Conservation (phyloP, 768 basidiomycete species). For the Cyathus striatus region DNA sequence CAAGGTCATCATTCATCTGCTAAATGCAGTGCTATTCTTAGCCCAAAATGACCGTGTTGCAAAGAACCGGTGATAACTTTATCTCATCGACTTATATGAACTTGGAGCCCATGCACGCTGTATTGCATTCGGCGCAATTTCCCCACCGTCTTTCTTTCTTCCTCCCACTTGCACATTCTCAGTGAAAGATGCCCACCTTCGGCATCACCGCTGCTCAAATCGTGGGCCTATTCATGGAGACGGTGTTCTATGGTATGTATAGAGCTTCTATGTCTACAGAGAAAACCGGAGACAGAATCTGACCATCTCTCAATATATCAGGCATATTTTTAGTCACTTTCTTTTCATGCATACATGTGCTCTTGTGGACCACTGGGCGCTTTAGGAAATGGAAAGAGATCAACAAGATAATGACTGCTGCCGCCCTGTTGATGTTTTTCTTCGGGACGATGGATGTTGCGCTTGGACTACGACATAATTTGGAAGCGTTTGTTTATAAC, state of each 20-base stretch:
- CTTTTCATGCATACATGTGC: conserved; percentile 13
- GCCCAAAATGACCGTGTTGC: no score
- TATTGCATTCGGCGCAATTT: no score
- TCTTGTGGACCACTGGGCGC: conserved; percentile 10
- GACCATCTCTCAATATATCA: neutral
- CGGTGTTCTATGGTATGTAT: conserved; percentile 11
- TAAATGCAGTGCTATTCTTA: no score
- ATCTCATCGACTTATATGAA: no score
- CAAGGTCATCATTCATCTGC: no score
- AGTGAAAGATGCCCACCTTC: neutral
- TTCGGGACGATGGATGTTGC: conserved; percentile 22
- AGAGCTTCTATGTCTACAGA: neutral
- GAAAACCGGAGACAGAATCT: neutral
- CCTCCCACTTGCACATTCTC: neutral
- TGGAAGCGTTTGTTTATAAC: conserved; percentile 22
- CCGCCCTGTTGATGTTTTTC: conserved; percentile 16
- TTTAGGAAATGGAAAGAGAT: conserved; percentile 7
- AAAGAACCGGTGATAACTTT: no score
- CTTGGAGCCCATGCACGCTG: no score
- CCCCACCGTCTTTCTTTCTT: neutral
- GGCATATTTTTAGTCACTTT: conserved; percentile 15
- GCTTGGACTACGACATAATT: conserved; percentile 18
- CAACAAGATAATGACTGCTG: conserved; percentile 15
- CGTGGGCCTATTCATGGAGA: conserved; percentile 15
- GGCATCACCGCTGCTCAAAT: conserved; percentile 10